These are phyloP conservation scores for Microascus cirrosus DNA, from an alignment of 2,329 filamentous ascomycete genomes.

Conservation along the genomic window DNA sequence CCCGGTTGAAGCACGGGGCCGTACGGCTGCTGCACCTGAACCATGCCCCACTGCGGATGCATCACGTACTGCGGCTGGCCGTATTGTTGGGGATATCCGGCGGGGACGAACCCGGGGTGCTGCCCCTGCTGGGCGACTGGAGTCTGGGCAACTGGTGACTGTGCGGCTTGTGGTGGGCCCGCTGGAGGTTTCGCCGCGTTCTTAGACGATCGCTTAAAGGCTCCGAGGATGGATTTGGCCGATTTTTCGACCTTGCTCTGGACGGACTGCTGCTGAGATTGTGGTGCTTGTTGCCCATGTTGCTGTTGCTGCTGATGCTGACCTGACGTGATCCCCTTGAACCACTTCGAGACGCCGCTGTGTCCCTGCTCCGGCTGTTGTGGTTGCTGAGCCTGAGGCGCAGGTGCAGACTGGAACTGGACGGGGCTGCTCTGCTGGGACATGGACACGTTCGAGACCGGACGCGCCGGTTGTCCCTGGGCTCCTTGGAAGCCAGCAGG, in stretches of 20 bases:
- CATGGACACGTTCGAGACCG: not conserved
- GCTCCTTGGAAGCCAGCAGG: not conserved
- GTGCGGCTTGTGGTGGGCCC: not conserved
- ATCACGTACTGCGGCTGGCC: not conserved
- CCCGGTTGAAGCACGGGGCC: not conserved
- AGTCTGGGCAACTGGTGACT: not conserved
- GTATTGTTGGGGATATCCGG: not conserved
- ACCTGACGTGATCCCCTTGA: slow-evolving; percentile 6
- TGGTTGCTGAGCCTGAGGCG: not conserved
- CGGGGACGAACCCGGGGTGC: not conserved
- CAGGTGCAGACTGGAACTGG: not conserved
- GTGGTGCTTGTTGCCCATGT: slow-evolving; percentile 1
- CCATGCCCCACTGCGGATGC: not conserved
- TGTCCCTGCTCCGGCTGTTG: not conserved
- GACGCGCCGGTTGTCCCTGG: not conserved
- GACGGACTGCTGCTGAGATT: slow-evolving; percentile 7
- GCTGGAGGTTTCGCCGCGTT: slow-evolving; percentile 1
- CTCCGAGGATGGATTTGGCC: slow-evolving; percentile 12
- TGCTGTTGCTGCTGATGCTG: slow-evolving; percentile 4
- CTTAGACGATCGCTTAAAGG: slow-evolving; percentile 14
- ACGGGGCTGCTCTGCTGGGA: not conserved
- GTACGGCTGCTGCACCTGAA: not conserved
- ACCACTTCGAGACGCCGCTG: slow-evolving; percentile 8
- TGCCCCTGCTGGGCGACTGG: not conserved
- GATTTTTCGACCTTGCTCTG: slow-evolving; percentile 9